A percentile compares a stretch with the other conserved stretches of the same genome.
These are phyloP conservation scores for Theobroma cacao DNA, from an alignment of 345 rosid genomes.

Conservation along the genomic window DNA sequence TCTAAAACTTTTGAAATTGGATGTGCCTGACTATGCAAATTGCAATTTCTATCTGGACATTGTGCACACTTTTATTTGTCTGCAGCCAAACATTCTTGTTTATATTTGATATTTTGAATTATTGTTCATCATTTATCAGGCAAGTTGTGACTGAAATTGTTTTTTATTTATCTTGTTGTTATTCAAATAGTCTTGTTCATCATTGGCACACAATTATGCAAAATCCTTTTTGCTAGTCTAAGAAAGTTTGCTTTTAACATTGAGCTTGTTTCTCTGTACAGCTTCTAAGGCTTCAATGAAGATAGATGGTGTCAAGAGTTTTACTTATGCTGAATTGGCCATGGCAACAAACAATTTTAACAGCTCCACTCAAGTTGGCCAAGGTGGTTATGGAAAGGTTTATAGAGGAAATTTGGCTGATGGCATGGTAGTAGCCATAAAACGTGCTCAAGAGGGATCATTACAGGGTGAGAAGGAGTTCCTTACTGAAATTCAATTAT, in stretches of 20 bases:
- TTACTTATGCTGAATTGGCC: slow-evolving; percentile 69
- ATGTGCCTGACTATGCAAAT: not conserved
- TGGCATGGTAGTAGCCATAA: slow-evolving; percentile 81
- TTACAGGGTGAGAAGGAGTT: slow-evolving; percentile 93
- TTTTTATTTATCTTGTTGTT: not conserved
- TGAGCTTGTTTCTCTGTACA: slow-evolving; percentile 29
- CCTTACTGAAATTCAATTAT: slow-evolving; percentile 81
- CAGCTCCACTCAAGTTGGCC: slow-evolving; percentile 71
- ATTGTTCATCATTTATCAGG: not conserved
- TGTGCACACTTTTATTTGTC: not conserved
- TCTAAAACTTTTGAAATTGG: slow-evolving; percentile 8
- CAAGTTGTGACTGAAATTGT: not conserved
- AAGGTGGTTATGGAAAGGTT: slow-evolving; percentile 98
- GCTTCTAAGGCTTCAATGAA: slow-evolving; percentile 55
- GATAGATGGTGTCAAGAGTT: slow-evolving; percentile 76
- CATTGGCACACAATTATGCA: too few species aligned
- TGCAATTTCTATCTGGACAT: not conserved
- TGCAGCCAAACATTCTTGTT: not conserved
- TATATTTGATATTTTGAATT: not conserved
- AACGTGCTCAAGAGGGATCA: slow-evolving; percentile 88
- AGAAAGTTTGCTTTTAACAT: slow-evolving; percentile 9
- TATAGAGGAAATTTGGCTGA: slow-evolving; percentile 70
- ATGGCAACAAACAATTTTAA: slow-evolving; percentile 62
- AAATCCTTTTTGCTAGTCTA: not conserved
- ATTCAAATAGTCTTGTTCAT: too few species aligned